Evolutionary conservation across 2,329 filamentous ascomycete genomes (phyloP).

Genomic region (Botrytis elliptica): DNA sequence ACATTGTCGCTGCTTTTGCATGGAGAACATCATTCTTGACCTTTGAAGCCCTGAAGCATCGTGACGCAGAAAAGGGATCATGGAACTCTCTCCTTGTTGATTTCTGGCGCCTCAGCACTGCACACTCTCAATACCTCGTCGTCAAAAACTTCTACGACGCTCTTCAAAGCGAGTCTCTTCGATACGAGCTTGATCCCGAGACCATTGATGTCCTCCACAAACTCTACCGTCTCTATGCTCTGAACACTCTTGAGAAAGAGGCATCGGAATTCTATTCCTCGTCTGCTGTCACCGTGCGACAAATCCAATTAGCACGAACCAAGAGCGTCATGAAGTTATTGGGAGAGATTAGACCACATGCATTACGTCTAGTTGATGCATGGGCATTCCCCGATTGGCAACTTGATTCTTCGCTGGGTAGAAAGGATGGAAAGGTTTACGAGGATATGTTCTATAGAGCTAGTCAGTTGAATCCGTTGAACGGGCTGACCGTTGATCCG

Average conservation of each 20-base stretch:
- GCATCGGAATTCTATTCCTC: slow-evolving; percentile 71
- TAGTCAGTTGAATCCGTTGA: slow-evolving; percentile 70
- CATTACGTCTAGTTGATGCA: slow-evolving; percentile 67
- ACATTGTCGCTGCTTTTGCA: slow-evolving; percentile 71
- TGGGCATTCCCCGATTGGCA: slow-evolving; percentile 81
- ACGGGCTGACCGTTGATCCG: slow-evolving; percentile 68
- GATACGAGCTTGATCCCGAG: slow-evolving; percentile 54
- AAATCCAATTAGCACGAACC: slow-evolving; percentile 68
- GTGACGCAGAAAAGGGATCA: slow-evolving; percentile 70
- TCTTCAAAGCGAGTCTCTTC: slow-evolving; percentile 55
- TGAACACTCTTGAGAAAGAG: slow-evolving; percentile 67
- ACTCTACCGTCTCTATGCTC: slow-evolving; percentile 63
- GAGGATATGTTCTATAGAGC: slow-evolving; percentile 74
- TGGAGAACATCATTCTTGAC: slow-evolving; percentile 74
- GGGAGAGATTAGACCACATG: slow-evolving; percentile 71
- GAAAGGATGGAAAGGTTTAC: slow-evolving; percentile 73
- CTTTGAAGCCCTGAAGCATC: slow-evolving; percentile 72
- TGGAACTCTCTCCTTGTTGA: slow-evolving; percentile 78
- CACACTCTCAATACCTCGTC: slow-evolving; percentile 73
- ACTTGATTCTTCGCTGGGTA: slow-evolving; percentile 67
- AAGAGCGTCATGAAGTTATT: slow-evolving; percentile 68
- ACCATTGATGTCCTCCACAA: slow-evolving; percentile 61
- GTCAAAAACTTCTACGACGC: slow-evolving; percentile 77
- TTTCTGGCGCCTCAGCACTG: slow-evolving; percentile 73
- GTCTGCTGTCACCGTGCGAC: slow-evolving; percentile 66